Evolutionary conservation across 2,329 filamentous ascomycete genomes (phyloP).

Genomic region (Trichocomaceae sp.): DNA sequence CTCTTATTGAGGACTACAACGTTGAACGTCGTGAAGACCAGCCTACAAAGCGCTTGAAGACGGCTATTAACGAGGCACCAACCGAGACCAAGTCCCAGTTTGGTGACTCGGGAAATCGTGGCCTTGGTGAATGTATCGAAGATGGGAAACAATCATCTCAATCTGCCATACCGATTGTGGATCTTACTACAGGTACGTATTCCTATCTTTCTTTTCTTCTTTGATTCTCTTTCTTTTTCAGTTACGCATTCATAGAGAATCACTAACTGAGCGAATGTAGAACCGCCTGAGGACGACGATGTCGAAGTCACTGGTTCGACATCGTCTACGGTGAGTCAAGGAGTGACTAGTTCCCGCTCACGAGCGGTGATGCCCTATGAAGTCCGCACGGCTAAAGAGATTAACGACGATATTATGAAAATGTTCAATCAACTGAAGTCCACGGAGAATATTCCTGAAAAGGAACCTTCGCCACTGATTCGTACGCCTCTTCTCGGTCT

Average conservation of each 20-base stretch:
- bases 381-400: conserved; percentile 71
- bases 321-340: conserved; percentile 61
- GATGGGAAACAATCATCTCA: conserved; percentile 46
- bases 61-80: conserved; percentile 37
- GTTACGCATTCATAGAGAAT: background rate
- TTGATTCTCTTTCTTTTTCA: no score
- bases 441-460: conserved; percentile 66
- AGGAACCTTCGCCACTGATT: conserved; percentile 58
- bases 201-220: background rate
- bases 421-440: conserved; percentile 81
- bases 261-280: background rate
- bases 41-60: conserved; percentile 61
- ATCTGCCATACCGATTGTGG: conserved; percentile 42
- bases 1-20: conserved; percentile 67
- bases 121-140: conserved; percentile 60
- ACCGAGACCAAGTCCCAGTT: conserved; percentile 40
- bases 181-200: conserved; percentile 36
- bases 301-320: conserved; percentile 42
- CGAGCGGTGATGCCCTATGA: conserved; percentile 30
- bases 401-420: conserved; percentile 72
- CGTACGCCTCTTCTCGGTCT: conserved; percentile 68
- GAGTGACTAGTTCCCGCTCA: conserved; percentile 45
- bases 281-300: conserved; percentile 30
- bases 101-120: conserved; percentile 46
- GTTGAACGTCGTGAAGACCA: conserved; percentile 59